Conservation (phyloP, 306 rosid genomes). For the Vigna trinervia region DNA sequence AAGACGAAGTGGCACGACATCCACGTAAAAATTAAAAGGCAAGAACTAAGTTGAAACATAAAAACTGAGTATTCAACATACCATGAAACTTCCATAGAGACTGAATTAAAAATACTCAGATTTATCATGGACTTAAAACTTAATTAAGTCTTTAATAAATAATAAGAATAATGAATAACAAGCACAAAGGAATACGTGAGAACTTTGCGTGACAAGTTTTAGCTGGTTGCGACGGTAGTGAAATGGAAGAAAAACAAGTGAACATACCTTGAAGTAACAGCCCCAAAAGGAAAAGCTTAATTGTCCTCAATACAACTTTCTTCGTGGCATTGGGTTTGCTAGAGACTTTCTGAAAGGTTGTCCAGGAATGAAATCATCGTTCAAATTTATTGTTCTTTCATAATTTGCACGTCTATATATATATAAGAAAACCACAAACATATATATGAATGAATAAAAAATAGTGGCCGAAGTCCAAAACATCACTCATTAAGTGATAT, state of each 20-base stretch:
- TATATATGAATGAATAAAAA: neutral
- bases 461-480: neutral
- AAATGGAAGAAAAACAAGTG: slow-evolving; percentile 24
- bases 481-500: neutral
- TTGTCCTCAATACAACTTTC: slow-evolving; percentile 61
- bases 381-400: slow-evolving; percentile 4
- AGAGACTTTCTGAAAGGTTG: slow-evolving; percentile 65
- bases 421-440: slow-evolving; percentile 18
- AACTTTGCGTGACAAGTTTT: slow-evolving; percentile 15
- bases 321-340: slow-evolving; percentile 63
- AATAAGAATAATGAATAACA: slow-evolving; percentile 29
- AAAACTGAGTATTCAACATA: no score
- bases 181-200: slow-evolving; percentile 22
- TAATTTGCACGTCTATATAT: neutral
- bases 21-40: no score
- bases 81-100: no score
- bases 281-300: slow-evolving; percentile 78
- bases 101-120: no score
- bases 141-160: neutral
- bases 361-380: slow-evolving; percentile 34
- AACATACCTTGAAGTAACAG: slow-evolving; percentile 67
- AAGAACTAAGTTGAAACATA: no score
- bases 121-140: no score
- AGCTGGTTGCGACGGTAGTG: slow-evolving; percentile 19
- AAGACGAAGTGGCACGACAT: no score